A percentile compares a stretch with the other conserved stretches of the same genome.
Conservation (phyloP, 257 asterid genomes). For the Galeopsis tetrahit region DNA sequence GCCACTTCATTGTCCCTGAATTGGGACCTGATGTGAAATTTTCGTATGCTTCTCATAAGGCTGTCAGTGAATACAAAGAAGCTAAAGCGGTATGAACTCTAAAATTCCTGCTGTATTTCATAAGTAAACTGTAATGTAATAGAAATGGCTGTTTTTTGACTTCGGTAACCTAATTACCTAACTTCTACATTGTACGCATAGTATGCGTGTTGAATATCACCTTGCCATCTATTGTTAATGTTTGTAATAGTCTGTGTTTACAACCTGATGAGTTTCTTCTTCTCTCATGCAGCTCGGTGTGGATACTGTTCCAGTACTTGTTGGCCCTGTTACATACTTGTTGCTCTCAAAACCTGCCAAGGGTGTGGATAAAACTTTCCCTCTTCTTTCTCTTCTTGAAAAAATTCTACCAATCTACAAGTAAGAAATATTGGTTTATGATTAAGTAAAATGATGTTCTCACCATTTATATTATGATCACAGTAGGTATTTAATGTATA, state of each 20-base stretch:
- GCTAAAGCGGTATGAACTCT: constrained; percentile 57
- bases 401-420: constrained; percentile 78
- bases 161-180: not conserved
- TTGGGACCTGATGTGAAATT: constrained; percentile 71
- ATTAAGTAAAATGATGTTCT: not conserved
- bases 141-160: not conserved
- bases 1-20: constrained; percentile 88
- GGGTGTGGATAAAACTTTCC: constrained; percentile 69
- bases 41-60: constrained; percentile 80
- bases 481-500: not conserved
- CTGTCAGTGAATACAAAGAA: constrained; percentile 85
- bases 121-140: not conserved
- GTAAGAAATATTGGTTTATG: constrained; percentile 42
- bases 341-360: constrained; percentile 75
- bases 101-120: not conserved
- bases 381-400: constrained; percentile 67
- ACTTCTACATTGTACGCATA: not conserved
- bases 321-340: constrained; percentile 82
- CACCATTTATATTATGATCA: not conserved
- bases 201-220: not conserved
- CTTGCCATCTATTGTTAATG: not conserved
- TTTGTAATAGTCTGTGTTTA: not conserved
- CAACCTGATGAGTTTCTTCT: not conserved
- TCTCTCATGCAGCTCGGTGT: constrained; percentile 65
- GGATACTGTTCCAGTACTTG: constrained; percentile 74